Base-by-base conservation (phyloP, 306 rosid genomes). In the Gleditsia sinensis region DNA sequence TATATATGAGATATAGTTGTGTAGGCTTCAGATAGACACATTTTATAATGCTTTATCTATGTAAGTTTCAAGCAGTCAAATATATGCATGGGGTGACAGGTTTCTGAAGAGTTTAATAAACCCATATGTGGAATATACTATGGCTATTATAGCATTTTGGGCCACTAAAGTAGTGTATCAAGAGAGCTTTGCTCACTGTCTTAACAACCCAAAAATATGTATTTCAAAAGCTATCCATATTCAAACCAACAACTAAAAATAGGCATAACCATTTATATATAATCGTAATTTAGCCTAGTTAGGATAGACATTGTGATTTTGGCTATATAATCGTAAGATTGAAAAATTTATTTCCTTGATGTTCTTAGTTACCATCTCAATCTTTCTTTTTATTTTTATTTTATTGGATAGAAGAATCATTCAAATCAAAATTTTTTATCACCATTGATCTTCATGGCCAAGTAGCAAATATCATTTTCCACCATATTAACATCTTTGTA, bases 131-230 rank as follows among this genome's bases (percentile, higher is more conserved):
- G 88, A 87, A 34, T 94, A 84, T 56, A 69, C 83, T 9, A 96
- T 84, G 75, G 90, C 83, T 3, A 83, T 94, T 2, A 82, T 94
- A 23, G 88, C 91, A 6, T 79, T 85, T 68, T 94, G 98, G 98
- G 88, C 80, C 59, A 88, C 89, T 39, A 97, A 91, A 76, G 80
- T 82, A 7, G 98, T 94, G 71, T 94, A 94, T 80, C 97, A 88
- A 32, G 88, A 85, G 82, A 94, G 98, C 83, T 94, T 91, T 82
- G 90, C 92, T 0, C 74, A 84, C 46, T 88, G 96, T 40, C 69
- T 90, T 70, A n/a, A n/a, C n/a, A n/a, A n/a, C n/a, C n/a, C n/a
- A n/a, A n/a, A n/a, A n/a, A n/a, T n/a, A n/a, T n/a, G n/a, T n/a
- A n/a, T n/a, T n/a, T n/a, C n/a, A n/a, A n/a, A n/a, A n/a, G n/a